These are phyloP conservation scores for Gillenia trifoliata DNA, from an alignment of 306 rosid genomes.

Conservation along the genomic window DNA sequence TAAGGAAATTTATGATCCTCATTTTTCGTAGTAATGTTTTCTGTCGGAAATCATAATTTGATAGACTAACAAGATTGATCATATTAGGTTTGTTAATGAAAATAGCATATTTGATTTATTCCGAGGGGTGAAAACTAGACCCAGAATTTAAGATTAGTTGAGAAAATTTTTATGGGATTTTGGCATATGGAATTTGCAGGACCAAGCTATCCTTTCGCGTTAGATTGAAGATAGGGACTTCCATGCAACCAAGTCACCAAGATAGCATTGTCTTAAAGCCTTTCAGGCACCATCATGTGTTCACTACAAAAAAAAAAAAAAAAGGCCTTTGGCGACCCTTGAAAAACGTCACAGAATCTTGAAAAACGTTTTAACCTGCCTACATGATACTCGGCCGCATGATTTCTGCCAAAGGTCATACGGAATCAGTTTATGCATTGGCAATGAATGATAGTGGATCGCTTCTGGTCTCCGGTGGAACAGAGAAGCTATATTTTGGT, in stretches of 20 bases:
- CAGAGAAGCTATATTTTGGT: slow-evolving; percentile 75
- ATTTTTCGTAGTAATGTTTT: too few relatives aligned
- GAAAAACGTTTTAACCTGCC: too few relatives aligned
- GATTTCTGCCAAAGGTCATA: slow-evolving; percentile 94
- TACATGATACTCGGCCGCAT: slow-evolving; percentile 72
- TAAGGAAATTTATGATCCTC: background rate
- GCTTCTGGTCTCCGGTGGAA: slow-evolving; percentile 95
- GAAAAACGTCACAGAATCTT: too few relatives aligned
- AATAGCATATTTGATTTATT: background rate
- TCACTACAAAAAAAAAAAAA: too few relatives aligned
- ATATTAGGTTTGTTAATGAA: background rate
- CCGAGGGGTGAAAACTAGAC: background rate
- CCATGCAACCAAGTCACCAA: too few relatives aligned
- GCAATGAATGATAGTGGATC: slow-evolving; percentile 89
- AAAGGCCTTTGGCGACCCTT: too few relatives aligned
- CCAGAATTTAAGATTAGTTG: background rate
- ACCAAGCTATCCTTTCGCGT: background rate
- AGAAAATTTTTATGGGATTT: background rate
- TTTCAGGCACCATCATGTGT: too few relatives aligned
- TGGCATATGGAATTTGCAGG: background rate
- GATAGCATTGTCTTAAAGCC: too few relatives aligned
- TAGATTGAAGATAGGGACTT: background rate
- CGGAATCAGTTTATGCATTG: slow-evolving; percentile 98
- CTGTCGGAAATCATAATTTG: too few relatives aligned
- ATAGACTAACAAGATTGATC: too few relatives aligned